Conservation (phyloP, 2,329 filamentous ascomycete genomes). For the Plectosphaerella cucumerina region DNA sequence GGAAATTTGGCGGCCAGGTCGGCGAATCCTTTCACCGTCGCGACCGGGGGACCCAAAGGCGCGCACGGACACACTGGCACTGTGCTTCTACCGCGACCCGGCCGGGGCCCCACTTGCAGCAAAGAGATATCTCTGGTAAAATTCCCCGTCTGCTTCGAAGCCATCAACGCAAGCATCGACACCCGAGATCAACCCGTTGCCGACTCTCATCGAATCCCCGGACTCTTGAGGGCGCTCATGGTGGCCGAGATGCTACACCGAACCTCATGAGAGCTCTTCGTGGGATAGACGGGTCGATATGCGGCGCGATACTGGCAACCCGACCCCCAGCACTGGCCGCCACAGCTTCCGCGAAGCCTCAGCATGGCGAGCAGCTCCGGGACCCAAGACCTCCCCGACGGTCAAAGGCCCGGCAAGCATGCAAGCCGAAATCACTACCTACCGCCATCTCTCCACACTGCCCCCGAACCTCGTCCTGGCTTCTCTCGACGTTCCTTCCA, state of each 20-base stretch:
- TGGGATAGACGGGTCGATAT: slow-evolving; percentile 57
- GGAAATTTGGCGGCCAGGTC: slow-evolving; percentile 13
- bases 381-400: slow-evolving; percentile 1
- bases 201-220: background rate
- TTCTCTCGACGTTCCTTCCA: slow-evolving; percentile 35
- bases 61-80: background rate
- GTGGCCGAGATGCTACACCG: slow-evolving; percentile 37
- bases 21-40: slow-evolving; percentile 13
- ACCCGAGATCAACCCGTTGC: background rate
- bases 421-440: background rate
- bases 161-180: background rate
- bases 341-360: slow-evolving; percentile 7
- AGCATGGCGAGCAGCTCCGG: slow-evolving; percentile 6
- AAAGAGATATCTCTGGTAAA: background rate
- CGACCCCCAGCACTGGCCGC: slow-evolving; percentile 27
- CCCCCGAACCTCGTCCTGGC: slow-evolving; percentile 30
- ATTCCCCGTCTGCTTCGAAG: background rate
- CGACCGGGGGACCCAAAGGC: background rate
- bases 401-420: background rate
- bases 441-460: slow-evolving; percentile 15
- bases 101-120: background rate
- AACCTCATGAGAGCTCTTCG: slow-evolving; percentile 56
- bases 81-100: no score
- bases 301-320: slow-evolving; percentile 49
- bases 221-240: background rate